Evolutionary conservation across 192 early-diverging fungal genomes (phyloP).

Genomic region (Coemansia sp.): DNA sequence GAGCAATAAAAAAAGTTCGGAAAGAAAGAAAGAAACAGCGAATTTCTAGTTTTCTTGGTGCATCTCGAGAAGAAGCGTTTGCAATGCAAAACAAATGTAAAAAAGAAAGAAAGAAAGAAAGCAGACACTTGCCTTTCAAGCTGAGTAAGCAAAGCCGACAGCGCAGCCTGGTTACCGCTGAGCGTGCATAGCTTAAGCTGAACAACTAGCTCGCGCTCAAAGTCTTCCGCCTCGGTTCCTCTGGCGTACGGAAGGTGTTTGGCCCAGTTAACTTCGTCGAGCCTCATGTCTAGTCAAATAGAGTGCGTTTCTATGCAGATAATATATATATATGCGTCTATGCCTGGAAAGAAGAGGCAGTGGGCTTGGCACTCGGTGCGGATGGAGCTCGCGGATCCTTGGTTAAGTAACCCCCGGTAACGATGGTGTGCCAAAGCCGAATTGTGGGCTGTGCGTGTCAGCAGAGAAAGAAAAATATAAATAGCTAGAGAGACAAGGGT

Average conservation of each 20-base stretch:
- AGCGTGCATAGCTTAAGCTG: slow-evolving; percentile 39
- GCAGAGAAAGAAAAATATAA: not conserved
- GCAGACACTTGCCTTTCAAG: slow-evolving; percentile 31
- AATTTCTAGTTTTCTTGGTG: not conserved
- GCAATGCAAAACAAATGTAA: slow-evolving; percentile 4
- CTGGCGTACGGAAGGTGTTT: slow-evolving; percentile 41
- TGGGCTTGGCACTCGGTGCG: not conserved
- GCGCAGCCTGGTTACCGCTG: slow-evolving; percentile 26
- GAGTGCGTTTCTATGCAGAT: slow-evolving; percentile 17
- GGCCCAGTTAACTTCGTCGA: slow-evolving; percentile 51
- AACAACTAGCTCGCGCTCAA: slow-evolving; percentile 31
- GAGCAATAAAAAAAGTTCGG: not conserved
- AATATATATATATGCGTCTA: not conserved
- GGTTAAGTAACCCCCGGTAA: not conserved
- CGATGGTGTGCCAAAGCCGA: not conserved
- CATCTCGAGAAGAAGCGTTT: not conserved
- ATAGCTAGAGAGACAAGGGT: not conserved
- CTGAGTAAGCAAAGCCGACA: slow-evolving; percentile 29
- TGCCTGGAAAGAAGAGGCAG: not conserved
- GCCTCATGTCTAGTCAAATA: slow-evolving; percentile 27
- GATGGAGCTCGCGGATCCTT: not conserved
- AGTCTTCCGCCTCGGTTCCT: slow-evolving; percentile 43
- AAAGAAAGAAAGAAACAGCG: not conserved
- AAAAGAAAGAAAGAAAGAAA: not conserved
- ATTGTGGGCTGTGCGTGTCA: not conserved